Percentiles rank a stretch among this genome's conserved stretches.
phyloP scores from a whole-genome alignment of 2,329 filamentous ascomycete genomes.

The Coniochaeta prunicola region DNA sequence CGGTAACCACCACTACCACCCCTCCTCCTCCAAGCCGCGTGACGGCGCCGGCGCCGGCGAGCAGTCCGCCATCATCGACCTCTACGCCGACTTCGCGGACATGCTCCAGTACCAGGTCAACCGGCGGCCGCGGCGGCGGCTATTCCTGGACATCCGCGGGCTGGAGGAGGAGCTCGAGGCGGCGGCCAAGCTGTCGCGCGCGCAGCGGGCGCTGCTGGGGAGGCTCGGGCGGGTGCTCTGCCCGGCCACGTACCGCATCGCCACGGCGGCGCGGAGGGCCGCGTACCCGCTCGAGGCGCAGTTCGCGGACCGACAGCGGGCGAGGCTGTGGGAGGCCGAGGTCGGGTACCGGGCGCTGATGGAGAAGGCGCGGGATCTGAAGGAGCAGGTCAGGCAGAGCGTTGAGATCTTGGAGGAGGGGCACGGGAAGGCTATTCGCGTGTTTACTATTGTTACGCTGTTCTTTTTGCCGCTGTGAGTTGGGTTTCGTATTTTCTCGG shows the following conservation, averaged over 20 bases:
- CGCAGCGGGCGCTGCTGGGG: slow-evolving; percentile 3
- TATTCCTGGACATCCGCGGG: slow-evolving; percentile 12
- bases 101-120: slow-evolving; percentile 8
- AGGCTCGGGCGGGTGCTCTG: not conserved
- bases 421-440: slow-evolving; percentile 22
- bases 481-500: not conserved
- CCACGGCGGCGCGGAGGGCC: too few species aligned
- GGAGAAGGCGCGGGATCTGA: slow-evolving; percentile 4
- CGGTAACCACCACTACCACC: too few species aligned
- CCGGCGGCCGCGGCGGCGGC: slow-evolving; percentile 7
- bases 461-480: slow-evolving; percentile 28
- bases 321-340: slow-evolving; percentile 2
- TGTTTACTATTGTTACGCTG: slow-evolving; percentile 32
- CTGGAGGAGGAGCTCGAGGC: slow-evolving; percentile 14
- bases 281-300: not conserved
- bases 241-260: not conserved
- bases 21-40: not conserved
- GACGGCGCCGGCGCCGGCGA: not conserved
- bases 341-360: not conserved
- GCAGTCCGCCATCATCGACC: not conserved
- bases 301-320: not conserved
- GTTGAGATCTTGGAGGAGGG: slow-evolving; percentile 20
- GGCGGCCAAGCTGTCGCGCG: slow-evolving; percentile 3
- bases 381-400: slow-evolving; percentile 16
- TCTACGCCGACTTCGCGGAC: slow-evolving; percentile 4